Evolutionary conservation across 2,329 filamentous ascomycete species (phyloP), one percentile per base, ranked within the genome.

Genomic region (Colletotrichum sp.): DNA sequence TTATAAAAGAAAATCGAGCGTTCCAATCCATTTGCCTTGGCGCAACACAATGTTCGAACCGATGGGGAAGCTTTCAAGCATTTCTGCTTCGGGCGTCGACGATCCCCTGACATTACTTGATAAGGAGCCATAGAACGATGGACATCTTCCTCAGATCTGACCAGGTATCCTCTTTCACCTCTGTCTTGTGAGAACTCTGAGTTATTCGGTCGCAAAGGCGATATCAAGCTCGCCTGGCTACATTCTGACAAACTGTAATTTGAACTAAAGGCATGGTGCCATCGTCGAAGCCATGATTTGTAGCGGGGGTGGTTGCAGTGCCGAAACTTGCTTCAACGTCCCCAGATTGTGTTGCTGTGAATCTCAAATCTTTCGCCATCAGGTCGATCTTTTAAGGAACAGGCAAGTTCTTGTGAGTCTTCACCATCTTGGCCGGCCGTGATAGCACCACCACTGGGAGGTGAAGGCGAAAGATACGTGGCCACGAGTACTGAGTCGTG

Each of bases 241-340:
- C 39, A 44, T 44, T 44, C 39, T 44, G 4, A 0, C 1, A 44
- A n/a, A 0, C 39, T 44, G 39, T n/a, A n/a, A 2, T 18, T n/a
- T 10, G 2, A 0, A 44, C 39, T 8, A 0, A 0, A 18, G 8
- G 18, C 0, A 44, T 44, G 0, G 16, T 0, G 8, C 0, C 18
- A 44, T 44, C 18, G 0, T 0, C 4, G 18, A 44, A 10, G 39
- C 5, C 18, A n/a, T 44, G 16, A 0, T 44, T n/a, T 18, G 16
- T 9, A 10, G 28, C 28, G 8, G 28, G 8, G 28, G 8, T 28
- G 28, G 8, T 28, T 28, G 28, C 28, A 28, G 28, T 28, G 28
- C 28, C 8, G 8, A 8, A 8, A 28, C 28, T 8, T 28, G 28
- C 28, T 28, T 28, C 8, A 6, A 28, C 2, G 2, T 8, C 2